Evolutionary conservation across 225 moss, liverwort and hornwort genomes (phyloP).

Genomic region (Physcomitrium patens): DNA sequence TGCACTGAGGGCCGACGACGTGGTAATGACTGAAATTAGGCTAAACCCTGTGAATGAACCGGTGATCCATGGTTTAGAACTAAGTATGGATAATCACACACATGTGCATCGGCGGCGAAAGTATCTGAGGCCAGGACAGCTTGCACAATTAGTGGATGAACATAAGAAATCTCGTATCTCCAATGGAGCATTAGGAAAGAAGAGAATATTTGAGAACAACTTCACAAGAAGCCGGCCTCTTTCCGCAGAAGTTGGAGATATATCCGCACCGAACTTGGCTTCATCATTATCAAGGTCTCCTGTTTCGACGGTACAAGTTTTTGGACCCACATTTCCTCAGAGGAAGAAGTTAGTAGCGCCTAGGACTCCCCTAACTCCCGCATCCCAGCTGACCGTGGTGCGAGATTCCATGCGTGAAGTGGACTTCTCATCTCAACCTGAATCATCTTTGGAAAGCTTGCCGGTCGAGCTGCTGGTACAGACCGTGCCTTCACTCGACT

Average conservation of each 20-base stretch:
- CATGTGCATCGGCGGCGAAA: slow-evolving; percentile 46
- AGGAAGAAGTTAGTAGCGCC: slow-evolving; percentile 57
- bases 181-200: slow-evolving; percentile 42
- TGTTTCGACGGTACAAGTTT: slow-evolving; percentile 37
- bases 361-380: slow-evolving; percentile 53
- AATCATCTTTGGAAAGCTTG: slow-evolving; percentile 44
- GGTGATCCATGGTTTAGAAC: slow-evolving; percentile 40
- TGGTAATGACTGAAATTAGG: slow-evolving; percentile 33
- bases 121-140: slow-evolving; percentile 48
- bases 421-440: slow-evolving; percentile 31
- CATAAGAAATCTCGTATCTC: slow-evolving; percentile 42
- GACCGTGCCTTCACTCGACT: neutral
- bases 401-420: slow-evolving; percentile 39
- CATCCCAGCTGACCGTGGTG: slow-evolving; percentile 49
- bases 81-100: slow-evolving; percentile 33
- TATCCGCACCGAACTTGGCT: neutral
- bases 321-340: slow-evolving; percentile 52
- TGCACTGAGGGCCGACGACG: slow-evolving; percentile 41
- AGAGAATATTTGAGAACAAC: slow-evolving; percentile 42
- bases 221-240: slow-evolving; percentile 34
- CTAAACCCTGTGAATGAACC: slow-evolving; percentile 40
- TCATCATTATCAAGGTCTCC: slow-evolving; percentile 44
- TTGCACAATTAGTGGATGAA: slow-evolving; percentile 49
- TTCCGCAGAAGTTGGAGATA: slow-evolving; percentile 12
- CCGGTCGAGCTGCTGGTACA: slow-evolving; percentile 54